Evolutionary conservation across 2,329 filamentous ascomycete genomes (phyloP).

Genomic region (Dactylellina cionopaga): DNA sequence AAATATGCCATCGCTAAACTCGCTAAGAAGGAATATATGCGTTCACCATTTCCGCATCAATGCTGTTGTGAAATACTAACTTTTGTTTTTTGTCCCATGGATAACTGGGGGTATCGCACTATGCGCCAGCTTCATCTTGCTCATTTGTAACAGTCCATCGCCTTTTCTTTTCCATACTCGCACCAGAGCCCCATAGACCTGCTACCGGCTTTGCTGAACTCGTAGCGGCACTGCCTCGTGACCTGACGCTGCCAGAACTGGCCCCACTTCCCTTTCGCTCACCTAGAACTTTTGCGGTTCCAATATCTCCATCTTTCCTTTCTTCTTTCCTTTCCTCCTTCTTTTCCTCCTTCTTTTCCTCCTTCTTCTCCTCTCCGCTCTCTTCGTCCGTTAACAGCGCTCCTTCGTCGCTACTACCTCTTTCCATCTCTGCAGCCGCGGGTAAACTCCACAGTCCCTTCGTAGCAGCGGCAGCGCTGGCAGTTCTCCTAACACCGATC

Average conservation of each 20-base stretch:
- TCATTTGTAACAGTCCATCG: constrained; percentile 47
- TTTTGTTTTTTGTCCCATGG: not conserved
- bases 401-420: constrained; percentile 42
- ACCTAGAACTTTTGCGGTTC: not conserved
- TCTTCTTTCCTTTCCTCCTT: not conserved
- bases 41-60: no score
- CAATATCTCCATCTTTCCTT: not conserved
- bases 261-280: constrained; percentile 26
- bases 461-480: constrained; percentile 42
- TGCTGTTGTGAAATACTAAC: no score
- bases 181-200: constrained; percentile 30
- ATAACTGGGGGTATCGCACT: no score
- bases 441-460: constrained; percentile 44
- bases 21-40: no score
- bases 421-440: constrained; percentile 33
- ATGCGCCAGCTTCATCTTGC: constrained; percentile 27
- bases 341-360: constrained; percentile 12
- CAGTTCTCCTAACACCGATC: constrained; percentile 51
- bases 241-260: constrained; percentile 6
- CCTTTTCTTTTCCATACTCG: constrained; percentile 20
- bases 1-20: no score
- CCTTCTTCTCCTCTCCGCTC: constrained; percentile 40
- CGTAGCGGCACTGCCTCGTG: not conserved
- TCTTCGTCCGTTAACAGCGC: constrained; percentile 46
- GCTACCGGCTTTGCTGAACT: no score